phyloP scores from a whole-genome alignment of 2,329 filamentous ascomycete genomes.

The Sarocladiaceae sp. region DNA sequence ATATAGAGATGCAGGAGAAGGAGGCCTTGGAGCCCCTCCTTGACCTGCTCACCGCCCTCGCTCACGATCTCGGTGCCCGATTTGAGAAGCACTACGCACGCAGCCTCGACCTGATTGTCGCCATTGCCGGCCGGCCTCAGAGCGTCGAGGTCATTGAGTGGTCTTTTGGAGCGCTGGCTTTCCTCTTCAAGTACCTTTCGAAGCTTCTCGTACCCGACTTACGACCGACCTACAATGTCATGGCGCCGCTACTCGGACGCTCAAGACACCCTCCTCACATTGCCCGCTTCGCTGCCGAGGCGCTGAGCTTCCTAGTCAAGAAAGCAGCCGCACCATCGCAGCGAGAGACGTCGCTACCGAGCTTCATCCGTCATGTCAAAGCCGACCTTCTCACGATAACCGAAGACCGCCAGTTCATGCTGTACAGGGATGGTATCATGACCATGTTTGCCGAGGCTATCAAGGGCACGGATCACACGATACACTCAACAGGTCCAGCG shows the following conservation, averaged over 20 bases:
- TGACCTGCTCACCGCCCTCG: conserved; percentile 83
- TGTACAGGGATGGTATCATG: conserved; percentile 87
- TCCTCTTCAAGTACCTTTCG: conserved; percentile 95
- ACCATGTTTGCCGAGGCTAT: conserved; percentile 81
- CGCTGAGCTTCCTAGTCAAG: conserved; percentile 85
- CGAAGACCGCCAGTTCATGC: conserved; percentile 50
- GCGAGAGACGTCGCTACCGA: conserved; percentile 63
- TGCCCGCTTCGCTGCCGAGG: conserved; percentile 87
- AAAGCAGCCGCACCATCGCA: conserved; percentile 77
- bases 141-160: conserved; percentile 92
- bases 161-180: conserved; percentile 90
- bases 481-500: conserved; percentile 54
- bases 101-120: conserved; percentile 68
- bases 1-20: conserved; percentile 71
- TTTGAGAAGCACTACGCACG: conserved; percentile 86
- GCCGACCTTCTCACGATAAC: conserved; percentile 54
- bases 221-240: conserved; percentile 73
- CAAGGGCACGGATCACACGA: conserved; percentile 52
- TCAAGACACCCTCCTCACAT: conserved; percentile 78
- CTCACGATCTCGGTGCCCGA: conserved; percentile 79
- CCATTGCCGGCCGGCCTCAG: conserved; percentile 69
- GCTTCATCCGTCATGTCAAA: conserved; percentile 66
- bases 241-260: conserved; percentile 80
- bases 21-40: conserved; percentile 80
- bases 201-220: conserved; percentile 80